Conservation (phyloP, 805 yeast species). For the Lipomyces kockii region DNA sequence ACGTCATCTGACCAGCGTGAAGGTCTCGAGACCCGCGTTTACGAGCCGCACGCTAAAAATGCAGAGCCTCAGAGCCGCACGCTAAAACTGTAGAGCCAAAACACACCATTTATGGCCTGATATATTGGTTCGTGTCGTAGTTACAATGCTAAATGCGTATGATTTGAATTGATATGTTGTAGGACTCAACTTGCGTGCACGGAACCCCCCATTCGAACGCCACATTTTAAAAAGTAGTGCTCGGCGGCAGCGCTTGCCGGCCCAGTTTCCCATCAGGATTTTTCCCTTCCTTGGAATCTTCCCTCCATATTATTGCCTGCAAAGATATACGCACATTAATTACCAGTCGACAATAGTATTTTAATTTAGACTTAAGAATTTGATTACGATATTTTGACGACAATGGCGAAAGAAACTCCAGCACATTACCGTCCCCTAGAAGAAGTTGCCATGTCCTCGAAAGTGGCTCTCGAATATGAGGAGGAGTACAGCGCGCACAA, state of each 20-base stretch:
- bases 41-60: neutral
- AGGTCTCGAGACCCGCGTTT: neutral
- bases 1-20: neutral
- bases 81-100: too few relatives aligned
- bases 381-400: neutral
- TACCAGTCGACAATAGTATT: neutral
- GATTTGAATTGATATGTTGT: too few relatives aligned
- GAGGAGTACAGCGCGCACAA: conserved; percentile 89
- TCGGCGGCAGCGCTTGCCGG: too few relatives aligned
- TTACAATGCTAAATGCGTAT: too few relatives aligned
- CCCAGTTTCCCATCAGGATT: too few relatives aligned
- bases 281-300: neutral
- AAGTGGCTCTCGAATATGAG: conserved; percentile 51
- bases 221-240: too few relatives aligned
- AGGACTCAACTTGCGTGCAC: too few relatives aligned
- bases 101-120: too few relatives aligned
- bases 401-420: neutral
- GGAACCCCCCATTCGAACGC: too few relatives aligned
- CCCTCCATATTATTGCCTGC: neutral
- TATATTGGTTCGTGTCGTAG: too few relatives aligned
- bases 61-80: too few relatives aligned
- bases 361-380: neutral
- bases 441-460: conserved; percentile 15
- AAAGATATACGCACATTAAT: neutral
- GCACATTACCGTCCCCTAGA: neutral